Evolutionary conservation across 2,329 filamentous ascomycete species (phyloP).

Genomic region (Cadophora sp.): DNA sequence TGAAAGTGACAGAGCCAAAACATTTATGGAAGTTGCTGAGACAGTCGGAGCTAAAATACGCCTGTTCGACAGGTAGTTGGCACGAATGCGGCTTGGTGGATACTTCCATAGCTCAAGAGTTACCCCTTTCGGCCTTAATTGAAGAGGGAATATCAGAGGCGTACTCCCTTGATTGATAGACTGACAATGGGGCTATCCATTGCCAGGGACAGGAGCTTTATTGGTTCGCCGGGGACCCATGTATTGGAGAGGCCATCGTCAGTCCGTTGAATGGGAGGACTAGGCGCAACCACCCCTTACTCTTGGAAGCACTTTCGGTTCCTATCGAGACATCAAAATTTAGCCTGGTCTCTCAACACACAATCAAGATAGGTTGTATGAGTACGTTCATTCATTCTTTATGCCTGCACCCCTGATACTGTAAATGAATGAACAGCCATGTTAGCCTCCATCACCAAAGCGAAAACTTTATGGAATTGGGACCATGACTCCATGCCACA

Average conservation of each 20-base stretch:
- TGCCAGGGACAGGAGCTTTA: too few relatives aligned
- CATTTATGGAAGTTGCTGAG: constrained; percentile 75
- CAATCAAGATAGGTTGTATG: constrained; percentile 16
- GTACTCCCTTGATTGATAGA: too few relatives aligned
- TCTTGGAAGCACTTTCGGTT: neutral
- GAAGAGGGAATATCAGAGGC: neutral
- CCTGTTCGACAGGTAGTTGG: constrained; percentile 30
- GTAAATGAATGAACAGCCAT: constrained; percentile 33
- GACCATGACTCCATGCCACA: constrained; percentile 41
- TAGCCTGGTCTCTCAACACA: constrained; percentile 26
- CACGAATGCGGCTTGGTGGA: neutral
- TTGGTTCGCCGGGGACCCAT: too few relatives aligned
- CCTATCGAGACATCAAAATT: constrained; percentile 26
- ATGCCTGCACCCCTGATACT: constrained; percentile 26
- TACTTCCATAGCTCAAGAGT: neutral
- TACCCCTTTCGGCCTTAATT: neutral
- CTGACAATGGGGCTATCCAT: too few relatives aligned
- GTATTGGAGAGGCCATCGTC: too few relatives aligned
- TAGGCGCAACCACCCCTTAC: neutral
- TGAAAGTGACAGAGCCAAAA: constrained; percentile 71
- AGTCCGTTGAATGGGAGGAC: too few relatives aligned
- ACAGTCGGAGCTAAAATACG: constrained; percentile 48
- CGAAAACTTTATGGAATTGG: constrained; percentile 27
- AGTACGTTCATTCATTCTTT: constrained; percentile 33
- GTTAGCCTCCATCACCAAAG: constrained; percentile 52